Evolutionary conservation across 495 filamentous ascomycete species (phyloP).

Genomic region (Tuber brumale): DNA sequence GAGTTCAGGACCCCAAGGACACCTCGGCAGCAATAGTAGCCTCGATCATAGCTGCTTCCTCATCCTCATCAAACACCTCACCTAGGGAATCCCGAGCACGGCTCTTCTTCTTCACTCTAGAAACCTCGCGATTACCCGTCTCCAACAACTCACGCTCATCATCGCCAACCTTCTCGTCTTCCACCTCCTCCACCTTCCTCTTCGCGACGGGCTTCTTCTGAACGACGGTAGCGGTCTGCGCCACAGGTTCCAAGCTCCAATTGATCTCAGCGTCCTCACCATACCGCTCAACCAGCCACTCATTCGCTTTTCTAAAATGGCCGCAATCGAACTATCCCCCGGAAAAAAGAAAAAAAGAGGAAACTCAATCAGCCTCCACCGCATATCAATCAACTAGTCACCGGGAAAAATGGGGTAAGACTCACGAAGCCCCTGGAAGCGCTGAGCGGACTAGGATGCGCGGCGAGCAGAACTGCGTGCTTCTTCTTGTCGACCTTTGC

Average conservation of each 20-base stretch:
- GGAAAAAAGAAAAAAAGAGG: background rate
- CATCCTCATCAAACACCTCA: constrained; percentile 30
- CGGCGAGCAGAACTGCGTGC: constrained; percentile 74
- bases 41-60: constrained; percentile 39
- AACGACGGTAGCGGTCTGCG: constrained; percentile 40
- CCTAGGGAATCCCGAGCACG: constrained; percentile 8
- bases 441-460: constrained; percentile 86
- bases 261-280: constrained; percentile 73
- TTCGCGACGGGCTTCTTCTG: background rate
- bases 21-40: constrained; percentile 24
- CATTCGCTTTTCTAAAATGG: constrained; percentile 83
- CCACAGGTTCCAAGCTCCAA: constrained; percentile 58
- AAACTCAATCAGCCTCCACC: background rate
- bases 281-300: constrained; percentile 74
- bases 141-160: constrained; percentile 4
- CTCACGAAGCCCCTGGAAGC: constrained; percentile 66
- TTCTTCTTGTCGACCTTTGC: constrained; percentile 59
- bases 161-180: background rate
- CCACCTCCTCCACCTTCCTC: background rate
- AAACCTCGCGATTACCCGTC: background rate
- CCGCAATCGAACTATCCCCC: constrained; percentile 62
- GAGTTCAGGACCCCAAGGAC: background rate
- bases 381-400: background rate
- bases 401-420: constrained; percentile 4
- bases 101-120: constrained; percentile 4